phyloP scores from a whole-genome alignment of 2,329 filamentous ascomycete genomes.

The Thermomyces lanuginosus region DNA sequence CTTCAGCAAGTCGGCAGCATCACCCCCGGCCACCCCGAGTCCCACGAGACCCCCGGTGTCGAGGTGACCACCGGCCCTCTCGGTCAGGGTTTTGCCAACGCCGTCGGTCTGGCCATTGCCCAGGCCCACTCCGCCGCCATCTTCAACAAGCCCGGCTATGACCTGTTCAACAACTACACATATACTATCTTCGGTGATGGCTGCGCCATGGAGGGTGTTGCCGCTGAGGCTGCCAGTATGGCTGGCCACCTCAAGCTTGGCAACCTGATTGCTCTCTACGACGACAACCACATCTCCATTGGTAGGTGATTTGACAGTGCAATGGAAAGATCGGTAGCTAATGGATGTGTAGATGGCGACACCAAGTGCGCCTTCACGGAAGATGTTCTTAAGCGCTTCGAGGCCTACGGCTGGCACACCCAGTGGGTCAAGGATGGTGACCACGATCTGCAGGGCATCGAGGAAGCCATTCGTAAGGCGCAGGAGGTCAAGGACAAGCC shows the following conservation, averaged over 20 bases:
- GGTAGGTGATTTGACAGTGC: slow-evolving; percentile 29
- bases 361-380: slow-evolving; percentile 95
- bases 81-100: slow-evolving; percentile 92
- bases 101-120: slow-evolving; percentile 92
- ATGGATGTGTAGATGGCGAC: slow-evolving; percentile 53
- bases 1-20: slow-evolving; percentile 55
- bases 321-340: slow-evolving; percentile 6
- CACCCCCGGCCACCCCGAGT: slow-evolving; percentile 90
- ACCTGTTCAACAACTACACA: slow-evolving; percentile 90
- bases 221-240: slow-evolving; percentile 75
- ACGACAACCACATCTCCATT: slow-evolving; percentile 94
- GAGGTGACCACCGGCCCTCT: slow-evolving; percentile 98
- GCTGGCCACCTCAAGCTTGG: slow-evolving; percentile 95
- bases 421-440: slow-evolving; percentile 75
- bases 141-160: slow-evolving; percentile 94
- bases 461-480: slow-evolving; percentile 70
- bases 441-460: slow-evolving; percentile 70
- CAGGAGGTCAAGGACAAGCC: slow-evolving; percentile 91
- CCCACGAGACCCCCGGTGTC: slow-evolving; percentile 88
- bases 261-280: slow-evolving; percentile 92
- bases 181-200: slow-evolving; percentile 95
- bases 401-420: slow-evolving; percentile 93
- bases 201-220: slow-evolving; percentile 96
- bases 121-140: slow-evolving; percentile 77
- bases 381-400: slow-evolving; percentile 86